A percentile compares a stretch with the other conserved stretches of the same genome.
Evolutionary conservation across 805 yeast genomes (phyloP).

Genomic region (Ogataea chonburiensis): DNA sequence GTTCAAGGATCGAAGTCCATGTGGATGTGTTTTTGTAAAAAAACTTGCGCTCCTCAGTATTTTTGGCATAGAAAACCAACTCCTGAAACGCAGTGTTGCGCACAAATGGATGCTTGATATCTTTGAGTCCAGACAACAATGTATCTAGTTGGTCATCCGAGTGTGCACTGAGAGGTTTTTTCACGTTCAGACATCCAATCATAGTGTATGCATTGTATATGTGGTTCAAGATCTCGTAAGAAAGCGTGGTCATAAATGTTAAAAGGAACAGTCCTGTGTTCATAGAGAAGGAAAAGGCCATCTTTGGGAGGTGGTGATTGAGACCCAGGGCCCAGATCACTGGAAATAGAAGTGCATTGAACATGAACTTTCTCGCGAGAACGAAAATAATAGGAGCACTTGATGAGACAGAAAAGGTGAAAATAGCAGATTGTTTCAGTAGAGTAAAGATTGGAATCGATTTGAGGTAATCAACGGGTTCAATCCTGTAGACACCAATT

Average conservation of each 20-base stretch:
- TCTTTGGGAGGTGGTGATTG: constrained; percentile 43
- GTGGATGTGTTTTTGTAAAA: constrained; percentile 46
- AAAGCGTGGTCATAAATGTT: constrained; percentile 37
- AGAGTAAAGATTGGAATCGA: constrained; percentile 29
- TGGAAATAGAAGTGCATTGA: constrained; percentile 37
- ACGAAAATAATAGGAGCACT: constrained; percentile 41
- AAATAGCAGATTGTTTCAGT: constrained; percentile 39
- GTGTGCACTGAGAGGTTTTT: constrained; percentile 56
- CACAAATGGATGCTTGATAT: constrained; percentile 44
- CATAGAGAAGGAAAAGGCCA: constrained; percentile 33
- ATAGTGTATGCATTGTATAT: constrained; percentile 64
- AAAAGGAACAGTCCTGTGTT: constrained; percentile 33
- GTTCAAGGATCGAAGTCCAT: constrained; percentile 62
- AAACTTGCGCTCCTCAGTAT: constrained; percentile 45
- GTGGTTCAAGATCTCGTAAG: constrained; percentile 58
- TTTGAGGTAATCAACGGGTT: constrained; percentile 37
- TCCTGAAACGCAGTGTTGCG: constrained; percentile 75
- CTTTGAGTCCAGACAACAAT: constrained; percentile 60
- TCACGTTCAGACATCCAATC: constrained; percentile 70
- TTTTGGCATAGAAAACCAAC: constrained; percentile 59
- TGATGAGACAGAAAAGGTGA: constrained; percentile 32
- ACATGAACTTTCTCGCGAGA: constrained; percentile 42
- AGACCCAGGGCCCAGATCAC: constrained; percentile 34
- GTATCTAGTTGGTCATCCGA: constrained; percentile 64
- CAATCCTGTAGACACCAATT: constrained; percentile 40